Conservation (phyloP, 371 early-diverging fungal species). For the Syncephalis plumigaleata region DNA sequence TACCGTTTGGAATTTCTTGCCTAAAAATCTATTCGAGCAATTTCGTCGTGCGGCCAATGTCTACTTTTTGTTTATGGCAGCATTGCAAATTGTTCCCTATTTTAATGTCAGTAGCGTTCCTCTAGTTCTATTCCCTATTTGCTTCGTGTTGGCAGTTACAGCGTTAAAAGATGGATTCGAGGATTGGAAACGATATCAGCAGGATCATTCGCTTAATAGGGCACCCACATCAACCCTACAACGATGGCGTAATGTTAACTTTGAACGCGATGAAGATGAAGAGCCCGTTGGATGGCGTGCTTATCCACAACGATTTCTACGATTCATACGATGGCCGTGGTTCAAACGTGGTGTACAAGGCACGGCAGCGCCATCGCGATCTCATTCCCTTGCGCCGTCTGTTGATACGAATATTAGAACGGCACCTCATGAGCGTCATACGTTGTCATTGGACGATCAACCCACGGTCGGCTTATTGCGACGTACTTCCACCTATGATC, state of each 20-base stretch:
- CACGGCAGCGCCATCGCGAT: no score
- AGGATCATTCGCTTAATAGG: constrained; percentile 77
- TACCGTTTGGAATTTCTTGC: constrained; percentile 78
- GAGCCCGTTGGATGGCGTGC: constrained; percentile 41
- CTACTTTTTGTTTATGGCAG: constrained; percentile 88
- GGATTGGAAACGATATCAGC: constrained; percentile 84
- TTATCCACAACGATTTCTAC: constrained; percentile 95
- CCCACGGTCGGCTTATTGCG: no score
- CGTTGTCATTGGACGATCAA: no score
- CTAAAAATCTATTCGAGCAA: constrained; percentile 93
- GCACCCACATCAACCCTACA: constrained; percentile 45
- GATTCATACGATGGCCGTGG: constrained; percentile 19
- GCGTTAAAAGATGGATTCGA: constrained; percentile 94
- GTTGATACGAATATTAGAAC: no score
- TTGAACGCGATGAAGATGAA: constrained; percentile 3
- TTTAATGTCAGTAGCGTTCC: constrained; percentile 53
- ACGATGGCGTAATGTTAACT: constrained; percentile 62
- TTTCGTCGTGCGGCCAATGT: constrained; percentile 90
- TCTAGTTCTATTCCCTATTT: constrained; percentile 77
- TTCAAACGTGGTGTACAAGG: no score
- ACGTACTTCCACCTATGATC: no score
- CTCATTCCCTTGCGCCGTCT: no score
- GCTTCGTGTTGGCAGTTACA: constrained; percentile 70
- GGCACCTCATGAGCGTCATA: no score
- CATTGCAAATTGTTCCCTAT: constrained; percentile 68